phyloP scores from a whole-genome alignment of 2,329 filamentous ascomycete species.

The Nothophaeocryptopus gaeumannii region DNA sequence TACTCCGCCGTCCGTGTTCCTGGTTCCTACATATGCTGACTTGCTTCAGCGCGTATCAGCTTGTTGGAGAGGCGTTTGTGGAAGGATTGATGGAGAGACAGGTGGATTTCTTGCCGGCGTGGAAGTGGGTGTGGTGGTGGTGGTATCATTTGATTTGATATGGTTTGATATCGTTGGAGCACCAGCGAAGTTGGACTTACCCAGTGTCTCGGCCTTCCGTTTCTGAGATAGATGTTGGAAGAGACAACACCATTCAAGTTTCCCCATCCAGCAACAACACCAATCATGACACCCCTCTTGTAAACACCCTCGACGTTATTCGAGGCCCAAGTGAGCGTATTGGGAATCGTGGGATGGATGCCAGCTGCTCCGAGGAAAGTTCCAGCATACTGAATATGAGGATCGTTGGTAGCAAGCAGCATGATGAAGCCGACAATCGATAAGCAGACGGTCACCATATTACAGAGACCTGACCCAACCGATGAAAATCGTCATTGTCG shows the following conservation, averaged over 20 bases:
- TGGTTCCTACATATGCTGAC: too few relatives aligned
- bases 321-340: slow-evolving; percentile 80
- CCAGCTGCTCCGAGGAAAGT: slow-evolving; percentile 19
- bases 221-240: slow-evolving; percentile 68
- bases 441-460: slow-evolving; percentile 66
- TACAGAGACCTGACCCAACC: slow-evolving; percentile 75
- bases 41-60: too few relatives aligned
- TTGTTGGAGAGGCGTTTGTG: too few relatives aligned
- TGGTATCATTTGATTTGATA: too few relatives aligned
- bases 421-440: slow-evolving; percentile 79
- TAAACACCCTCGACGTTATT: slow-evolving; percentile 90
- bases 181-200: too few relatives aligned
- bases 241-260: slow-evolving; percentile 81
- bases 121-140: too few relatives aligned
- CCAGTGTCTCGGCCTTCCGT: slow-evolving; percentile 22
- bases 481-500: slow-evolving; percentile 63
- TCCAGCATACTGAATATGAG: slow-evolving; percentile 57
- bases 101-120: too few relatives aligned
- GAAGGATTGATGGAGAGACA: too few relatives aligned
- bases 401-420: slow-evolving; percentile 63
- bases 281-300: slow-evolving; percentile 81
- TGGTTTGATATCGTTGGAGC: too few relatives aligned
- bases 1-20: too few relatives aligned
- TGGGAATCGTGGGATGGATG: slow-evolving; percentile 54
- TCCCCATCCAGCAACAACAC: slow-evolving; percentile 82